These are phyloP conservation scores for Coemansia sp. DNA, from an alignment of 192 early-diverging fungal species.

Conservation along the genomic window DNA sequence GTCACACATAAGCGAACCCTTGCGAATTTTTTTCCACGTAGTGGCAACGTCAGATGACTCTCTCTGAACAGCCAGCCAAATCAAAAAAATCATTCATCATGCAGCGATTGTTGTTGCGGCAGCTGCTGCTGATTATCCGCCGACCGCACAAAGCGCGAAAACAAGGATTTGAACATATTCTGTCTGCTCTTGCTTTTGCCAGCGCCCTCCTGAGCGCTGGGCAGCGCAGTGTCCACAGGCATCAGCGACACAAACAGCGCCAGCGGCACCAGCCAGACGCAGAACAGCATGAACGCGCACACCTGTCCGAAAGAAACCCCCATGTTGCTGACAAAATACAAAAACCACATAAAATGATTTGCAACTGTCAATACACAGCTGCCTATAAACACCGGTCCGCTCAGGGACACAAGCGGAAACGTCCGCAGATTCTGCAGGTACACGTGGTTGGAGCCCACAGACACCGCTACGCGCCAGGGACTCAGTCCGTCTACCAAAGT, in stretches of 20 bases:
- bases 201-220: slow-evolving; percentile 54
- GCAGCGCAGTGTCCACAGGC: slow-evolving; percentile 34
- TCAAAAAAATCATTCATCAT: slow-evolving; percentile 17
- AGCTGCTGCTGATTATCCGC: slow-evolving; percentile 17
- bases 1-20: background rate
- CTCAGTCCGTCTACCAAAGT: slow-evolving; percentile 81
- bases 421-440: slow-evolving; percentile 78
- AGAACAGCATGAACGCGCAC: slow-evolving; percentile 89
- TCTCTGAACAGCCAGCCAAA: no score
- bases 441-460: slow-evolving; percentile 72
- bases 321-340: slow-evolving; percentile 76
- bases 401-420: slow-evolving; percentile 84
- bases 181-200: slow-evolving; percentile 16
- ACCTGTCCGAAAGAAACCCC: slow-evolving; percentile 76
- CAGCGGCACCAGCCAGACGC: slow-evolving; percentile 94
- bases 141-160: slow-evolving; percentile 16
- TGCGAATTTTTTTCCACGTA: no score
- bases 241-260: slow-evolving; percentile 88
- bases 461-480: slow-evolving; percentile 66
- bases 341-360: slow-evolving; percentile 97
- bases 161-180: slow-evolving; percentile 39
- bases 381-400: slow-evolving; percentile 71
- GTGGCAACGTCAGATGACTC: no score
- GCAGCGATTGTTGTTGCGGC: slow-evolving; percentile 6
- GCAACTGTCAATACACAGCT: slow-evolving; percentile 80